phyloP scores from a whole-genome alignment of 2,329 filamentous ascomycete genomes.

The Alternaria ventricosa region DNA sequence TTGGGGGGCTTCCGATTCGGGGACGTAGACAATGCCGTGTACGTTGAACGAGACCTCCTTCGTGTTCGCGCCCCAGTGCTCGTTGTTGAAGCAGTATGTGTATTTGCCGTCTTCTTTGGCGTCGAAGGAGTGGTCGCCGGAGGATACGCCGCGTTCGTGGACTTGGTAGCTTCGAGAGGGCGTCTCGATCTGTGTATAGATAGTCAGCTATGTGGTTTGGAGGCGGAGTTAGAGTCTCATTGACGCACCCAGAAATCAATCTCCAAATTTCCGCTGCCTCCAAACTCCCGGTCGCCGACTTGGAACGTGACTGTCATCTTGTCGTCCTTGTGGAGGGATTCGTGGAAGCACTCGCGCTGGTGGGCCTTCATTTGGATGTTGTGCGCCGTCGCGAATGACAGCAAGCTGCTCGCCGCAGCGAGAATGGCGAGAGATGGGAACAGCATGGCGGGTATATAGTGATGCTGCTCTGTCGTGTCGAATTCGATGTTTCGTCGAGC shows the following conservation, averaged over 20 bases:
- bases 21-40: slow-evolving; percentile 96
- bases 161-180: slow-evolving; percentile 77
- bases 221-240: background rate
- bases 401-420: slow-evolving; percentile 61
- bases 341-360: slow-evolving; percentile 97
- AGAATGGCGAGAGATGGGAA: slow-evolving; percentile 47
- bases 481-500: slow-evolving; percentile 8
- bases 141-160: slow-evolving; percentile 81
- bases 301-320: slow-evolving; percentile 99
- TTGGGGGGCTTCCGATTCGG: slow-evolving; percentile 80
- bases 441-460: slow-evolving; percentile 39
- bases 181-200: slow-evolving; percentile 70
- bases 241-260: slow-evolving; percentile 92
- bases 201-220: slow-evolving; percentile 13
- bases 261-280: slow-evolving; percentile 90
- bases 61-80: slow-evolving; percentile 93
- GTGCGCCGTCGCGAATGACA: slow-evolving; percentile 76
- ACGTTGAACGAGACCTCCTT: slow-evolving; percentile 99
- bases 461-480: slow-evolving; percentile 17
- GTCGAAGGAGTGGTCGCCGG: slow-evolving; percentile 91
- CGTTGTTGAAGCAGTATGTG: slow-evolving; percentile 98
- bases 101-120: slow-evolving; percentile 87
- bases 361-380: slow-evolving; percentile 95
- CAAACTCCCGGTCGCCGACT: slow-evolving; percentile 95
- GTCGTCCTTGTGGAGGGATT: slow-evolving; percentile 89